These are phyloP conservation scores for Vitis hybrid DNA, from an alignment of 177 flowering plant genomes.

Conservation along the genomic window DNA sequence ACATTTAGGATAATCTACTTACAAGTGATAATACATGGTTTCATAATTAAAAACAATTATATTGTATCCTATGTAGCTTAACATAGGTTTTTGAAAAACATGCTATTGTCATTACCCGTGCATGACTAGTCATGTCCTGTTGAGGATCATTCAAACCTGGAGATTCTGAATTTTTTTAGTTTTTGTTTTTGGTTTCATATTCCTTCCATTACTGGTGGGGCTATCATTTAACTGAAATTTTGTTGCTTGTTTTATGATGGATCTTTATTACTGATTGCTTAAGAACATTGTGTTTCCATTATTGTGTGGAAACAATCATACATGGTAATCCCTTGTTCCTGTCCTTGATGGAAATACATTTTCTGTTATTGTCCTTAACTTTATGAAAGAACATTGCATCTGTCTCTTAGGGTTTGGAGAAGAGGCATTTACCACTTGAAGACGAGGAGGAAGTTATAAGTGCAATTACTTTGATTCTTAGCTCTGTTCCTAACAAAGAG, in stretches of 20 bases:
- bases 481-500: conserved; percentile 63
- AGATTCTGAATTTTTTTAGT: not conserved
- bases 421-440: conserved; percentile 62
- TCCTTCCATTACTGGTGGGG: not conserved
- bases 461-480: conserved; percentile 73
- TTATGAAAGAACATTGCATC: not conserved
- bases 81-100: too few species aligned
- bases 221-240: not conserved
- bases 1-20: too few species aligned
- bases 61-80: too few species aligned
- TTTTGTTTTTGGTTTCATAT: not conserved
- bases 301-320: not conserved
- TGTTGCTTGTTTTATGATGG: conserved; percentile 2
- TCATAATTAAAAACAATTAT: too few species aligned
- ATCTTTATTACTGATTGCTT: not conserved
- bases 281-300: not conserved
- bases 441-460: conserved; percentile 84
- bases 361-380: not conserved
- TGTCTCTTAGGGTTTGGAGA: conserved; percentile 64
- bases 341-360: not conserved
- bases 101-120: too few species aligned
- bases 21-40: too few species aligned
- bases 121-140: too few species aligned
- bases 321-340: not conserved
- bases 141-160: not conserved